Conservation (phyloP, 192 early-diverging fungal species). For the Coemansia sp. region DNA sequence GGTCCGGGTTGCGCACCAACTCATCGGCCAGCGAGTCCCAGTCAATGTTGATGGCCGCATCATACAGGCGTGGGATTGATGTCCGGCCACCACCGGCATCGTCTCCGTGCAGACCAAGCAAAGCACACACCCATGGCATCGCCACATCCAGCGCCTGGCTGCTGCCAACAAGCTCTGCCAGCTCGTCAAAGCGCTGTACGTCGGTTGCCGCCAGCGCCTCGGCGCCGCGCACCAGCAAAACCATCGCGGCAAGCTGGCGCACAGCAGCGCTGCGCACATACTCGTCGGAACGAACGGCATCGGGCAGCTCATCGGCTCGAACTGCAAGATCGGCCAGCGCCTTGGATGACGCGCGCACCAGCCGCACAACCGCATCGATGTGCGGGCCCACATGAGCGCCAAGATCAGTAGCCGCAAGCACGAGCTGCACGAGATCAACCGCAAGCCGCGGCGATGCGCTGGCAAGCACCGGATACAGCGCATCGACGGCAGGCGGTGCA, state of each 20-base stretch:
- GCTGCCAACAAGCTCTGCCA: conserved; percentile 18
- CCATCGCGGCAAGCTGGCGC: conserved; percentile 32
- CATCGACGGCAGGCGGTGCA: conserved; percentile 7
- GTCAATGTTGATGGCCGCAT: conserved; percentile 15
- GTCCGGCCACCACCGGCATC: not conserved
- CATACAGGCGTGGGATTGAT: conserved; percentile 26
- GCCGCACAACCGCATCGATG: conserved; percentile 18
- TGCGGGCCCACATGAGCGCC: conserved; percentile 1
- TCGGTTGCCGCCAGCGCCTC: conserved; percentile 15
- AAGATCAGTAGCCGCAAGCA: conserved; percentile 8
- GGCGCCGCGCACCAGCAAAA: conserved; percentile 25
- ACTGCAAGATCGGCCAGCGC: conserved; percentile 24
- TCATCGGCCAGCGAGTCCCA: conserved; percentile 32
- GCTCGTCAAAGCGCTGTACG: conserved; percentile 11
- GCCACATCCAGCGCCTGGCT: conserved; percentile 24
- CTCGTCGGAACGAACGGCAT: conserved; percentile 24
- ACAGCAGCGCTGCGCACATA: conserved; percentile 22
- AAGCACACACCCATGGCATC: conserved; percentile 47
- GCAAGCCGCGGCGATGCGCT: conserved; percentile 26
- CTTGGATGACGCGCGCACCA: conserved; percentile 13
- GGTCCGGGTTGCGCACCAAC: conserved; percentile 16
- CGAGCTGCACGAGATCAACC: conserved; percentile 24
- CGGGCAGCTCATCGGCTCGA: conserved; percentile 15
- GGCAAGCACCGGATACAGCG: conserved; percentile 26
- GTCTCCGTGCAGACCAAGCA: conserved; percentile 25